These are phyloP conservation scores for Pestalotiopsis fici DNA, from an alignment of 2,329 filamentous ascomycete species.

Conservation along the genomic window DNA sequence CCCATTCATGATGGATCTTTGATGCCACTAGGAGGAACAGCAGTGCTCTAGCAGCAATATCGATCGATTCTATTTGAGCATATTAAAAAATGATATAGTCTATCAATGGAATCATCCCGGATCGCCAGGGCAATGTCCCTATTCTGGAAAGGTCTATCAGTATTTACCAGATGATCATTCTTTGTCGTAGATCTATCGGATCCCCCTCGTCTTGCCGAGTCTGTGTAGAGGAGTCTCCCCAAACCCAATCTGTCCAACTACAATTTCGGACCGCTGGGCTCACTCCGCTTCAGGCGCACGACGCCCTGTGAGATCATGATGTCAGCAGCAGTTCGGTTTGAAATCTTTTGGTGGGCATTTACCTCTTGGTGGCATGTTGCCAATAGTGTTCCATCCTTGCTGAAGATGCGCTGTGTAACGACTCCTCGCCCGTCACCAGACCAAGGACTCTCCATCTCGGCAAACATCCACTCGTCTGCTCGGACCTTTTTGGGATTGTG, in stretches of 20 bases:
- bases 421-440: constrained; percentile 75
- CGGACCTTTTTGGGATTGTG: constrained; percentile 59
- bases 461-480: constrained; percentile 77
- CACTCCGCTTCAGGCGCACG: constrained; percentile 26
- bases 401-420: constrained; percentile 74
- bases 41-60: not conserved
- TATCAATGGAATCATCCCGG: not conserved
- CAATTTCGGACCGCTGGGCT: constrained; percentile 20
- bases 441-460: constrained; percentile 81
- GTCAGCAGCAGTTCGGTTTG: not conserved
- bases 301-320: constrained; percentile 25
- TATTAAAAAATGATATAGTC: not conserved
- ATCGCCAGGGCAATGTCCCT: too few species aligned
- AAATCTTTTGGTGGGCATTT: constrained; percentile 27
- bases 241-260: constrained; percentile 9
- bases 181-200: not conserved
- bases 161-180: not conserved
- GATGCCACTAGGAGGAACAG: too few species aligned
- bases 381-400: constrained; percentile 69
- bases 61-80: not conserved
- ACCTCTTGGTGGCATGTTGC: constrained; percentile 83
- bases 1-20: too few species aligned
- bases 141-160: not conserved
- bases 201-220: not conserved
- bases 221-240: not conserved